Base-by-base conservation (phyloP, 176 grass and related monocot genomes). In the Aegilops tauschii region DNA sequence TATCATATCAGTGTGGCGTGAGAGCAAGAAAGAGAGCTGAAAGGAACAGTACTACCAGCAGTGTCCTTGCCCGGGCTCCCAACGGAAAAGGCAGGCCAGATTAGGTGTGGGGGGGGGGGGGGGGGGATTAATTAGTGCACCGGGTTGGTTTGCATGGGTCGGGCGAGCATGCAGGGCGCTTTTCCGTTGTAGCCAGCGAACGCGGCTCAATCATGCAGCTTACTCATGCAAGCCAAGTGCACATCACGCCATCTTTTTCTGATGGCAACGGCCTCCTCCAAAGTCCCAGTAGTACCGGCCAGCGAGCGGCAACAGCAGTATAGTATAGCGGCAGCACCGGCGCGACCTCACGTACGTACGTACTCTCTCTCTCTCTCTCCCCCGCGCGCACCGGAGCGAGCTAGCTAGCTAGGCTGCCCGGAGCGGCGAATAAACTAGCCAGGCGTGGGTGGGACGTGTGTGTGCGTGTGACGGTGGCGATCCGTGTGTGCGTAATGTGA, bases 181-280 rank as follows among this genome's bases (percentile, higher is more conserved):
- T 82, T 76, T 65, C 12, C 80, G 65, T 66, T 79, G 78, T 27
- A 68, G 68, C 73, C 75, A 74, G 77, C 63, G 50, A 82, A 65
- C 50, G 47, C 39, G 23, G 34, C 70, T 85, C 85, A 90, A 93
- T 93, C 84, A 93, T 93, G 81, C 87, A 81, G 59, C 35, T 84
- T 80, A 81, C 81, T 80, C 73, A 86, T 76, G 84, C 80, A 93
- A 87, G 88, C 52, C 87, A 87, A 90, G 87, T 85, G 85, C 81
- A 65, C 80, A 44, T 87, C 88, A 90, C 84, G 81, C 83, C 87
- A 86, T 83, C 87, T 63, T 86, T 89, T 88, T 21, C 23, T 36
- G 90, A 86, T 47, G 44, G 80, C 80, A 42, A 84, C 87, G 36
- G 59, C 79, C 79, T 66, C 67, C 31, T 73, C 74, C 25, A 76